phyloP scores from a whole-genome alignment of 805 yeast genomes.

The Saccharomycopsis vini region DNA sequence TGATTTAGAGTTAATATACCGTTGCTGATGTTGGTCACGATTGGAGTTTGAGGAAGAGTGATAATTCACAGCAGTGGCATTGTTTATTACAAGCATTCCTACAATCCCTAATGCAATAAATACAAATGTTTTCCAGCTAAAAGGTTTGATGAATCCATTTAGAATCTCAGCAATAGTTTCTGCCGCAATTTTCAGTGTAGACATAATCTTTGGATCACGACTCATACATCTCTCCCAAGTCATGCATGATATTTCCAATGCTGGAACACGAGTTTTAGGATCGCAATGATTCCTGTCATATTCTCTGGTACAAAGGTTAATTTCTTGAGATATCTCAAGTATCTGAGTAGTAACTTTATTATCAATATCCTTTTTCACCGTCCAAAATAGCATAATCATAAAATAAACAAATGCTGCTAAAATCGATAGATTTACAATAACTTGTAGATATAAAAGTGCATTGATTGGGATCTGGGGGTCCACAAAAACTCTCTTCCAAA shows the following conservation, averaged over 20 bases:
- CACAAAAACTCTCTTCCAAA: slow-evolving; percentile 17
- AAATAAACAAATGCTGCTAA: slow-evolving; percentile 40
- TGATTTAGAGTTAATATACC: background rate
- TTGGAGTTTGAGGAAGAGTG: slow-evolving; percentile 17
- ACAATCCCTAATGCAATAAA: slow-evolving; percentile 37
- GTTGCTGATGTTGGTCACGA: background rate
- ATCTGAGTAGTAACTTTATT: slow-evolving; percentile 58
- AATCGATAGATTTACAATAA: slow-evolving; percentile 45
- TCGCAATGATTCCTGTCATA: slow-evolving; percentile 68
- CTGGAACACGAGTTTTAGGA: slow-evolving; percentile 59
- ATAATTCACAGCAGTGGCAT: slow-evolving; percentile 22
- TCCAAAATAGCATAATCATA: slow-evolving; percentile 2
- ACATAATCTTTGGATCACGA: slow-evolving; percentile 58
- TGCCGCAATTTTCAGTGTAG: slow-evolving; percentile 65
- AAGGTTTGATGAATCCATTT: slow-evolving; percentile 64
- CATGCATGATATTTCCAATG: slow-evolving; percentile 58
- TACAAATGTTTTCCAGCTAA: slow-evolving; percentile 58
- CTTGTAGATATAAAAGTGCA: slow-evolving; percentile 54
- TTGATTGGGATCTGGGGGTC: slow-evolving; percentile 49
- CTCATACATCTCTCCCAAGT: slow-evolving; percentile 80
- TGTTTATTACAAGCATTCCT: slow-evolving; percentile 27
- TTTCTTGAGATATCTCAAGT: slow-evolving; percentile 51
- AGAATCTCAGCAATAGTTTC: slow-evolving; percentile 77
- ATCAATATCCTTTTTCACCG: slow-evolving; percentile 50
- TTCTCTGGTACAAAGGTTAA: slow-evolving; percentile 59